These are phyloP conservation scores for Talaromyces sp. DNA, from an alignment of 2,329 filamentous ascomycete species.

Conservation along the genomic window DNA sequence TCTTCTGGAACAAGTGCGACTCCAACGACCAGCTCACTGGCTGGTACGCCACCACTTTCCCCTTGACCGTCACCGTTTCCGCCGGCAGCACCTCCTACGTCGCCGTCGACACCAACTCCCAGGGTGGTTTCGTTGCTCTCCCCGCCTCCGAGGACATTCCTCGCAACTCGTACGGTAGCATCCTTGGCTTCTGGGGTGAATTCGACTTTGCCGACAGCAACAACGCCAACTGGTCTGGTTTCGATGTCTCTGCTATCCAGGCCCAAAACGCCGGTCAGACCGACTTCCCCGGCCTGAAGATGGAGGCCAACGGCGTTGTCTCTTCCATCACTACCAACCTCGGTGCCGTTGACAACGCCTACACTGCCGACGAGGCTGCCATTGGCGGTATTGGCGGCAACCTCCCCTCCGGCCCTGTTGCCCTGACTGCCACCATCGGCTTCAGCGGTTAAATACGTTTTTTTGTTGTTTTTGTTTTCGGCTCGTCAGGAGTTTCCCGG, in stretches of 20 bases:
- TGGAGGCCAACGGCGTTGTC: slow-evolving; percentile 27
- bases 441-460: slow-evolving; percentile 18
- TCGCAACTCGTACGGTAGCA: slow-evolving; percentile 27
- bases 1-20: slow-evolving; percentile 40
- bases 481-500: neutral
- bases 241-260: slow-evolving; percentile 38
- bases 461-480: neutral
- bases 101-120: slow-evolving; percentile 33
- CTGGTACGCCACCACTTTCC: slow-evolving; percentile 29
- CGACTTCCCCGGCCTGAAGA: slow-evolving; percentile 31
- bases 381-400: slow-evolving; percentile 27
- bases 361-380: slow-evolving; percentile 24
- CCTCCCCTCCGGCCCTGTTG: slow-evolving; percentile 23
- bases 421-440: slow-evolving; percentile 28
- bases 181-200: slow-evolving; percentile 39
- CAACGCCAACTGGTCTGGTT: slow-evolving; percentile 32
- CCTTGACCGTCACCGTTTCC: slow-evolving; percentile 26
- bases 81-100: slow-evolving; percentile 30
- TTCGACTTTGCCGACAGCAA: slow-evolving; percentile 31
- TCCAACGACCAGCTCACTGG: slow-evolving; percentile 28
- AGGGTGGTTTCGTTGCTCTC: slow-evolving; percentile 33
- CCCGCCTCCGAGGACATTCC: slow-evolving; percentile 18
- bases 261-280: slow-evolving; percentile 25
- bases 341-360: slow-evolving; percentile 25
- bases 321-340: slow-evolving; percentile 26